A percentile compares a stretch with the other conserved stretches of the same genome.
Evolutionary conservation across 805 yeast species (phyloP).

Genomic region (Hanseniaspora thailandica): DNA sequence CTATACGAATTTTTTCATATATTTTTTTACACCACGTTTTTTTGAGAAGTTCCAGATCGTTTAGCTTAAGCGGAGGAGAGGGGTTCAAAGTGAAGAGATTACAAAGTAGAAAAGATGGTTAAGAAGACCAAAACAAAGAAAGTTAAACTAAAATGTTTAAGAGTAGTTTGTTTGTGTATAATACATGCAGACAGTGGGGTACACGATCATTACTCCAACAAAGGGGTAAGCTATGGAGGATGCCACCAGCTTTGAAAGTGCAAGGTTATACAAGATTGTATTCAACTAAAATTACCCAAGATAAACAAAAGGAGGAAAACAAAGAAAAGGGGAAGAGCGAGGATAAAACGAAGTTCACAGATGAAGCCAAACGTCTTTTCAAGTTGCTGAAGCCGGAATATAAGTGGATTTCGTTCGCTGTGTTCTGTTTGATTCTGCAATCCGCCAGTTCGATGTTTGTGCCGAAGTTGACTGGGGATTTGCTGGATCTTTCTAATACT

Average conservation of each 20-base stretch:
- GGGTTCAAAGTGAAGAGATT: too few species aligned
- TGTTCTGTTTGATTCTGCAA: conserved; percentile 31
- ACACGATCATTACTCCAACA: not conserved
- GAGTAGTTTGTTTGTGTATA: not conserved
- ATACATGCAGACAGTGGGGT: not conserved
- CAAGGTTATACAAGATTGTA: too few species aligned
- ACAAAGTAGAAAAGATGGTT: not conserved
- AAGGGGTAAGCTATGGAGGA: too few species aligned
- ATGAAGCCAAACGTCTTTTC: conserved; percentile 33
- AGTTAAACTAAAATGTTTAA: not conserved
- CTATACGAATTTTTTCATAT: too few species aligned
- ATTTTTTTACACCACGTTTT: too few species aligned
- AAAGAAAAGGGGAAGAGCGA: not conserved
- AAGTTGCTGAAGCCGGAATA: conserved; percentile 48
- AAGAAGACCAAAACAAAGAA: not conserved
- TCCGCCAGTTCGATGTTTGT: conserved; percentile 40
- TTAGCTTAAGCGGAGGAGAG: too few species aligned
- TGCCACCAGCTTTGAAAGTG: too few species aligned
- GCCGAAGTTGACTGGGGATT: conserved; percentile 76
- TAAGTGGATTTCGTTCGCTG: conserved; percentile 46
- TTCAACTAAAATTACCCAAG: not conserved
- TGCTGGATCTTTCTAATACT: conserved; percentile 52
- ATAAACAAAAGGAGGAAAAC: not conserved
- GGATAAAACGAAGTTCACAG: not conserved
- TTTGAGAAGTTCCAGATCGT: too few species aligned